Conservation (phyloP, 176 grass and related monocot genomes). For the Triticum aestivum region IWGSC_CS_RefSeq_v2.1 NC_057808.1:135682537-135683036, state of each 20-base stretch:
- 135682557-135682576: constrained; percentile 87
- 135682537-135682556: constrained; percentile 92
- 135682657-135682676: constrained; percentile 19
- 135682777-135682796: neutral
- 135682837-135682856: neutral
- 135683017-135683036: too few species aligned
- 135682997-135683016: too few species aligned
- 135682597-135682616: constrained; percentile 91
- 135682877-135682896: neutral
- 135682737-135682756: neutral
- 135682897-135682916: neutral
- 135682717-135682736: neutral
- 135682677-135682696: neutral
- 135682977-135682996: too few species aligned
- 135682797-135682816: neutral
- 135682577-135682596: constrained; percentile 76
- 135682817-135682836: neutral
- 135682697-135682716: neutral
- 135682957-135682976: too few species aligned
- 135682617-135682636: constrained; percentile 82
- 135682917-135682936: constrained; percentile 3
- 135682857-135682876: neutral
- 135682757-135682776: neutral
- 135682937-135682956: neutral
- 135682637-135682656: constrained; percentile 69